Base-by-base conservation (phyloP, 1,284 basidiomycete genomes). In the Apiotrichum mycotoxinovorans region DNA sequence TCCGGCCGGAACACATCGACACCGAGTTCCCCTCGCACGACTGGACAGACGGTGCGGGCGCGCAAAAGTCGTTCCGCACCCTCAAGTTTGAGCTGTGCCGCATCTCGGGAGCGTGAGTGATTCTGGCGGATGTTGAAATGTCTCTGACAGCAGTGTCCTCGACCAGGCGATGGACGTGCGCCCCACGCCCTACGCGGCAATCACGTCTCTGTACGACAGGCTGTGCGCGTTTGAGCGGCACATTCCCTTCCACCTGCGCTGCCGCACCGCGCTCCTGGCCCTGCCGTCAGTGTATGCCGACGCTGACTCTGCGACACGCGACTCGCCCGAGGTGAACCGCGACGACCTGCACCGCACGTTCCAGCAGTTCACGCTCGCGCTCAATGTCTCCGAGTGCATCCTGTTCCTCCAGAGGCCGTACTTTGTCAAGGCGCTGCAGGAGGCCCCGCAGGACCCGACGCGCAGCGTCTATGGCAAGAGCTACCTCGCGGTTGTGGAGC, bases 401-500 rank as follows among this genome's bases (percentile, higher is more conserved):
- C 27, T 71, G 5, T 66, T 65, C 56, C 64, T 72, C 5, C 64
- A 66, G 15, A 58, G 71, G 18, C 68, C 68, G 2, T 71, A 67
- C 51, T 72, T 71, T 52, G 61, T 63, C 11, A 58, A 60, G 23
- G 69, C 69, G 12, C 45, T 71, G 26, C 57, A 66, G 20, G 66
- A 68, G 23, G 43, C 49, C 3, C 58, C 56, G 1, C 49, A 54
- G 22, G 66, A 72, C 37, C 69, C 69, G 4, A 62, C 58, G 1
- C 40, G 58, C 3, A 56, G 57, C 17, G 22, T 42, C 11, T 68
- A 66, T 52, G 69, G 62, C 12, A 58, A 63, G 52, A 51, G 61
- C 3, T 71, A 65, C 57, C 60, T 71, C 20, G 56, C 66, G 10
- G 62, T 72, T 15, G 60, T 68, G 10, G 71, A 72, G 55, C 54